Base-by-base conservation (phyloP, 768 basidiomycete genomes). In the Tylopilus subfusipes region DNA sequence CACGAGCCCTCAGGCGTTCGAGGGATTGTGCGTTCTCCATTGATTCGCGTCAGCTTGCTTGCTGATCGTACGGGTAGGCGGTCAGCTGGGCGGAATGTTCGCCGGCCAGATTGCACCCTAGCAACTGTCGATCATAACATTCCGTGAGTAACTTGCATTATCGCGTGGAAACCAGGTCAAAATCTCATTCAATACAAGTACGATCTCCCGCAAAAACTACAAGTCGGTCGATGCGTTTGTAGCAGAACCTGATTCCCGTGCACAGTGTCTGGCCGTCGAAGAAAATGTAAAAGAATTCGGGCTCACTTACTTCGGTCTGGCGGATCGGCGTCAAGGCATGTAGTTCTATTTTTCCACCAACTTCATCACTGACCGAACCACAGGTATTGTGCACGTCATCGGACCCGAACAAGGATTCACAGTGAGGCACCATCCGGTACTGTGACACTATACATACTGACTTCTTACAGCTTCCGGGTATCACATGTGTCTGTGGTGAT, bases 401-500 rank as follows among this genome's bases (percentile, higher is more conserved):
- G 93, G 92, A 42, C 93, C 93, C 47, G 93, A 95, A 68, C 93
- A 95, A 75, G 93, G 93, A 36, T 95, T 95, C 68, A 94, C 93
- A 43, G 85, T 84, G 65, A 50, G 78, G 63, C 13, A 2, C n/a
- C 9, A 33, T 27, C 16, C 11, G n/a, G 10, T 42, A 25, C 27
- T 14, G 24, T 43, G 22, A 29, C 18, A 13, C 9, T 14, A 19
- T 34, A 21, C n/a, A 11, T 56, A 21, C 61, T 56, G 22, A 52
- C 25, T 21, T 38, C 33, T 30, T 30, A 31, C 60, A 87, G 85
- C 77, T 89, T 30, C 86, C 86, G 7, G 86, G 86, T 14, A 87
- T 85, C 43, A 88, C 86, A 33, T 88, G 86, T 64, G 93, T 94
- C 49, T 95, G 93, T 63, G 93, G 93, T 67, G 93, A 94, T 73